Percentiles rank a stretch among this genome's conserved stretches.
These are phyloP conservation scores for Pyrus communis DNA, from an alignment of 306 rosid species.

Conservation along the genomic window DNA sequence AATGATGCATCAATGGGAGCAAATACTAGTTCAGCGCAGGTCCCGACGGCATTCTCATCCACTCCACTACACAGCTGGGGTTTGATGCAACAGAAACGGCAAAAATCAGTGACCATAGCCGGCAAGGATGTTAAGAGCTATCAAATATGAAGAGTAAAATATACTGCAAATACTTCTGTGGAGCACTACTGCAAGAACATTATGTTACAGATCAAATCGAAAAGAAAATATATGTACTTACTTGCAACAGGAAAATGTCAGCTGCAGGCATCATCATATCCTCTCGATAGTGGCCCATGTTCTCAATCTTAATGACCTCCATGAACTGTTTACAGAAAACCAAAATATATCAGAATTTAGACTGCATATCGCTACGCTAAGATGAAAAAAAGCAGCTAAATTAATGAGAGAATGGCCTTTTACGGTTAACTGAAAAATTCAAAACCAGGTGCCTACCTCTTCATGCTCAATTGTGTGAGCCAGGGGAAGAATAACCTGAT, in stretches of 20 bases:
- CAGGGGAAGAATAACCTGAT: slow-evolving; percentile 92
- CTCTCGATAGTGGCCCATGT: slow-evolving; percentile 85
- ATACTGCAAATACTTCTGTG: neutral
- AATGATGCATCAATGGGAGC: slow-evolving; percentile 98
- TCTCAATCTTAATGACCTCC: slow-evolving; percentile 95
- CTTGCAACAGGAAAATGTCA: slow-evolving; percentile 95
- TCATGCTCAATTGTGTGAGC: slow-evolving; percentile 94
- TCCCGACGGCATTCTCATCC: slow-evolving; percentile 82
- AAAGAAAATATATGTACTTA: slow-evolving; percentile 24
- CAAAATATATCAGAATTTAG: slow-evolving; percentile 9
- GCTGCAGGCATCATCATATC: slow-evolving; percentile 76
- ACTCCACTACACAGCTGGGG: slow-evolving; percentile 85
- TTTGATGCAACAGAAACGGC: slow-evolving; percentile 13
- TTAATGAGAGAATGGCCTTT: neutral
- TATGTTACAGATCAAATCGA: neutral
- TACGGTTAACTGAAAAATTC: neutral
- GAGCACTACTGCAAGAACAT: neutral
- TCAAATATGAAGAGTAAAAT: neutral
- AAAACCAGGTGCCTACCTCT: slow-evolving; percentile 59
- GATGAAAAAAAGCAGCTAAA: neutral
- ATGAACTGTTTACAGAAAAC: slow-evolving; percentile 56
- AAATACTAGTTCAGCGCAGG: slow-evolving; percentile 82
- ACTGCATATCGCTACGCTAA: neutral
- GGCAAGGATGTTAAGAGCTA: neutral
- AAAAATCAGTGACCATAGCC: neutral